Evolutionary conservation across 192 early-diverging fungal species (phyloP), one percentile per base, ranked within the genome.

Genomic region (Coemansia sp.): DNA sequence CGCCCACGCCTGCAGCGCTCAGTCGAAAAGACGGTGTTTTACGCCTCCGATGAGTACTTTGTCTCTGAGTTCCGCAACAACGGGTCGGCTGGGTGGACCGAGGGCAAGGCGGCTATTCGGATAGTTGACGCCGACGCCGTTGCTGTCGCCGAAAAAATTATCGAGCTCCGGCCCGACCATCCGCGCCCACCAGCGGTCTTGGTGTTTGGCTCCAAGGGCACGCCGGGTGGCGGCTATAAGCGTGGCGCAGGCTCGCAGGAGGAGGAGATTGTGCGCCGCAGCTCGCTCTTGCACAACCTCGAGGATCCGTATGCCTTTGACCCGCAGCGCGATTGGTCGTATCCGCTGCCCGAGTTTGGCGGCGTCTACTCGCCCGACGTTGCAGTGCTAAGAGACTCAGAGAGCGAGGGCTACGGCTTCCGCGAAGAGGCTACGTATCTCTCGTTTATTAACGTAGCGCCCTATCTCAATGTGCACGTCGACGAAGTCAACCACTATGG

Each of bases 281-380:
- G 70, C 41, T 77, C 75, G 34, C 74, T 77, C 51, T 55, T 74
- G 67, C 77, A 78, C 67, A 80, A 76, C 67, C 78, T 85, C 57
- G 83, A 85, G 46, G 83, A 80, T 32, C 74, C 77, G 31, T 74
- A 77, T 36, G 74, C 70, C 58, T 62, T 77, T 15, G 75, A 77
- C 27, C 80, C 80, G 5, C 76, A 69, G 53, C 78, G 78, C 39
- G 69, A 69, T 14, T 77, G 78, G 75, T 66, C 74, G 63, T 84
- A 84, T 37, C 82, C 82, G 62, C 72, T 84, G 39, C 75, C 77
- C 53, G 78, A 80, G 62, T 84, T 80, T 69, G 82, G 82, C 46
- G 84, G 84, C 62, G 66, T 85, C 4, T 85, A 85, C 66, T 78
- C 78, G 31, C 78, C 78, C 14, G 84, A 85, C 61, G 75, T 81